Percentiles rank a stretch among this genome's conserved stretches.
Evolutionary conservation across 192 early-diverging fungal species (phyloP).

Genomic region (Coemansia sp.): DNA sequence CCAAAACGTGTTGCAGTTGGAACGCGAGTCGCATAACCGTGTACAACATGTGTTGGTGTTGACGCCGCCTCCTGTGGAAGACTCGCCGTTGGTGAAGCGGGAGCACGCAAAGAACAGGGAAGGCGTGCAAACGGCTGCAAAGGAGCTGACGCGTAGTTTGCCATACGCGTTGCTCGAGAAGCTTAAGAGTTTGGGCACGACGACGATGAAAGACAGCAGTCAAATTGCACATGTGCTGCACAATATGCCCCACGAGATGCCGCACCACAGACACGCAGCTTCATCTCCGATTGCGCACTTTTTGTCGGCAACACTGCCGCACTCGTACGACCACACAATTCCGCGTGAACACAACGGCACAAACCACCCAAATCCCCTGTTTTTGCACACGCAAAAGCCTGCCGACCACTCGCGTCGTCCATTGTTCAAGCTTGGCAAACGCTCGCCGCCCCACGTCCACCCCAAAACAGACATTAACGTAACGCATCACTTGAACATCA

Average conservation of each 20-base stretch:
- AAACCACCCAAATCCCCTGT: not conserved
- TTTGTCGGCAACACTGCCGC: constrained; percentile 37
- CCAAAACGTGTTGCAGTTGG: constrained; percentile 44
- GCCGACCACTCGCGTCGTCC: constrained; percentile 7
- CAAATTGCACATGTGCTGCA: constrained; percentile 5
- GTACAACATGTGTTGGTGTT: constrained; percentile 31
- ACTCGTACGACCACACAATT: constrained; percentile 32
- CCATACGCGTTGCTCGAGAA: constrained; percentile 27
- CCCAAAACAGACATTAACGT: not conserved
- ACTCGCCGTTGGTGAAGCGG: constrained; percentile 40
- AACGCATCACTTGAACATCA: not conserved
- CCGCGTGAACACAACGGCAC: constrained; percentile 50
- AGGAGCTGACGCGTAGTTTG: constrained; percentile 17
- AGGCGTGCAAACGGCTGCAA: constrained; percentile 16
- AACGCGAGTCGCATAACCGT: constrained; percentile 51
- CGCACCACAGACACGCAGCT: constrained; percentile 27
- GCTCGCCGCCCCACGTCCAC: constrained; percentile 4
- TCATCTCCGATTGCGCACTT: constrained; percentile 36
- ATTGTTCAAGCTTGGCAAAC: constrained; percentile 17
- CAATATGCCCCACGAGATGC: constrained; percentile 20
- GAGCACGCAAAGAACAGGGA: constrained; percentile 14
- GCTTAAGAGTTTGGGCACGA: constrained; percentile 25
- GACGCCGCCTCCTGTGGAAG: constrained; percentile 48
- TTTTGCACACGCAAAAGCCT: constrained; percentile 7
- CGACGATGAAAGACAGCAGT: constrained; percentile 22